phyloP scores from a whole-genome alignment of 805 yeast genomes.

The Kodamaea kakaduensis region DNA sequence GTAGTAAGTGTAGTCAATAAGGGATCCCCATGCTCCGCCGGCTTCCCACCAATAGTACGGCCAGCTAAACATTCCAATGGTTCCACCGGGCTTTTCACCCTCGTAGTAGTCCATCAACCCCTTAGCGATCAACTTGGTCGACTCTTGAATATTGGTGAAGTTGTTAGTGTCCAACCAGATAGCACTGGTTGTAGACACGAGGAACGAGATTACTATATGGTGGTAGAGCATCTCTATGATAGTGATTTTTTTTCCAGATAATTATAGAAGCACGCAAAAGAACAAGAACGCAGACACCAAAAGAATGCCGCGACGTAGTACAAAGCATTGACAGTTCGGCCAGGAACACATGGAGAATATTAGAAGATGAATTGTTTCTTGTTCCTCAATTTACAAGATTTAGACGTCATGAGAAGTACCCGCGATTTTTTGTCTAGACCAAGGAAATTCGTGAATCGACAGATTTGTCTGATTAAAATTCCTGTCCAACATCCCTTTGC shows the following conservation, averaged over 20 bases:
- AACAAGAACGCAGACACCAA: no score
- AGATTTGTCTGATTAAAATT: no score
- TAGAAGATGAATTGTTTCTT: no score
- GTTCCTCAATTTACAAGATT: no score
- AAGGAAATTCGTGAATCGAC: no score
- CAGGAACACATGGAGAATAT: no score
- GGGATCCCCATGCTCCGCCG: constrained; percentile 90
- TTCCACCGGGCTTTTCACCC: constrained; percentile 64
- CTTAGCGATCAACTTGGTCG: constrained; percentile 54
- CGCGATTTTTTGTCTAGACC: no score
- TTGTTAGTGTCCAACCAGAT: constrained; percentile 37
- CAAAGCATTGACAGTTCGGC: no score
- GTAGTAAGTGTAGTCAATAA: constrained; percentile 73
- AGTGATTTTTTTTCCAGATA: not conserved
- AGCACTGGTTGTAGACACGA: constrained; percentile 9
- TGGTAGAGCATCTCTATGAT: not conserved
- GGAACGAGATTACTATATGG: constrained; percentile 9
- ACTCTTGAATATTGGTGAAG: constrained; percentile 46
- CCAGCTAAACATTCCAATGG: constrained; percentile 78
- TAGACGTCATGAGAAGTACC: no score
- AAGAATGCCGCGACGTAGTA: no score
- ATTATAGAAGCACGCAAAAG: no score
- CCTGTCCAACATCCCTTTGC: no score
- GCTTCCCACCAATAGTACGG: constrained; percentile 99
- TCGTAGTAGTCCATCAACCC: constrained; percentile 84